Percentiles rank a stretch among this genome's conserved stretches.
Evolutionary conservation across 805 yeast genomes (phyloP).

Genomic region (Wickerhamomyces sydowiorum): DNA sequence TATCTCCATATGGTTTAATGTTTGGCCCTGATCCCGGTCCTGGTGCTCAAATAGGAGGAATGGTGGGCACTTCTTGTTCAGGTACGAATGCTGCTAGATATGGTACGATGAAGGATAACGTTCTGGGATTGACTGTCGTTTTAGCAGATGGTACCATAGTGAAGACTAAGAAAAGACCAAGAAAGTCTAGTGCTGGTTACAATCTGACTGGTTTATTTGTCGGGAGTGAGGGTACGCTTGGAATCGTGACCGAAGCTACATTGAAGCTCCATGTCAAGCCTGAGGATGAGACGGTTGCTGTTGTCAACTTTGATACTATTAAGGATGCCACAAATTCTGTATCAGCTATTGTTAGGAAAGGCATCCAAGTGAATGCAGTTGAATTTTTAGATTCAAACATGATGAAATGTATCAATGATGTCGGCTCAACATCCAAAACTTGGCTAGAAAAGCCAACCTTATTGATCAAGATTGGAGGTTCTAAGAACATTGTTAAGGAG

Average conservation of each 20-base stretch:
- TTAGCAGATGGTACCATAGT: constrained; percentile 75
- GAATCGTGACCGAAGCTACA: constrained; percentile 74
- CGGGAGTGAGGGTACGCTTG: constrained; percentile 78
- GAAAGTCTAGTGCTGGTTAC: constrained; percentile 77
- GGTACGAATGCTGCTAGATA: constrained; percentile 77
- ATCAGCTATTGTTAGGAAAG: constrained; percentile 51
- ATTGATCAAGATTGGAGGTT: constrained; percentile 59
- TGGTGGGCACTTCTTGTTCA: constrained; percentile 72
- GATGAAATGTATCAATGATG: constrained; percentile 59
- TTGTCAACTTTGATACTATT: constrained; percentile 62
- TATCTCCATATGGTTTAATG: constrained; percentile 43
- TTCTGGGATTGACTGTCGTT: constrained; percentile 64
- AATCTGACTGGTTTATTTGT: constrained; percentile 69
- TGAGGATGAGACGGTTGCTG: constrained; percentile 56
- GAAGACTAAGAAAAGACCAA: constrained; percentile 69
- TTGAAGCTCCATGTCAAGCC: constrained; percentile 65
- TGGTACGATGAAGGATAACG: constrained; percentile 78
- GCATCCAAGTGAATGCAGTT: constrained; percentile 67
- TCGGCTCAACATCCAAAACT: constrained; percentile 44
- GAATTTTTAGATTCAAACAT: constrained; percentile 69
- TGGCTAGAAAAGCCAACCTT: constrained; percentile 60
- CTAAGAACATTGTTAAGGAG: constrained; percentile 41
- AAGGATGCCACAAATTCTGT: constrained; percentile 70
- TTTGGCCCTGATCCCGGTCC: constrained; percentile 82
- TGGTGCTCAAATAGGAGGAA: constrained; percentile 76